Evolutionary conservation across 2,329 filamentous ascomycete species (phyloP), one percentile per base, ranked within the genome.

Genomic region (Ceratocystis lukuohia): DNA sequence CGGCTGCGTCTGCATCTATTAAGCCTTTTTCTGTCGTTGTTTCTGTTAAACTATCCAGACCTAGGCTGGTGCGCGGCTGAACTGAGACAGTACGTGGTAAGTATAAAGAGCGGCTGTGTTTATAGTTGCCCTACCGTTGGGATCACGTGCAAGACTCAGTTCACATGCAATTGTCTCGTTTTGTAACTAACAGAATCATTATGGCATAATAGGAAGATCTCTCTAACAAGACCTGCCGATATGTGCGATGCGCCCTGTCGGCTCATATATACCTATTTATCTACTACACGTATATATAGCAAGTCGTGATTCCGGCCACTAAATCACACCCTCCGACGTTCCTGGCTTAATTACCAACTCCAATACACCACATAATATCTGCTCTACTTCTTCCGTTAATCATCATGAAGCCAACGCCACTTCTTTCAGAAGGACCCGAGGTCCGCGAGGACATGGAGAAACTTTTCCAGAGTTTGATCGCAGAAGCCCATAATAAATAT

Each of bases 401-500:
- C 56, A 59, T 17, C 8, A 59, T 59, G 56, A 59, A 59, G 28
- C 15, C 56, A 5, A 59, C 33, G 10, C 22, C 56, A n/a, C 30
- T 30, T n/a, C 56, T 30, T 20, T 17, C 28, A 2, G 28, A 8
- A 10, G 56, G 33, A 7, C 22, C 56, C 12, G 5, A 59, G 6
- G 56, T 8, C 45, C 64, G 66, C 56, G 56, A 57, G 25, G 69
- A 69, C 20, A 66, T 69, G 48, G 68, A 69, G 17, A 50, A 33
- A 12, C 67, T 67, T 12, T 69, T 69, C 62, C 53, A 50, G n/a
- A 63, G 57, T 5, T 65, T 69, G n/a, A 50, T 69, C 12, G 50
- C 64, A 30, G 67, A 69, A 28, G 69, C 69, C 15, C 65, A 69
- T 56, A 62, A 66, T 12, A 30, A 20, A 15, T 69, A 69, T 50